phyloP scores from a whole-genome alignment of 352 stramenopile genomes.

The Phytophthora ohioensis region DNA sequence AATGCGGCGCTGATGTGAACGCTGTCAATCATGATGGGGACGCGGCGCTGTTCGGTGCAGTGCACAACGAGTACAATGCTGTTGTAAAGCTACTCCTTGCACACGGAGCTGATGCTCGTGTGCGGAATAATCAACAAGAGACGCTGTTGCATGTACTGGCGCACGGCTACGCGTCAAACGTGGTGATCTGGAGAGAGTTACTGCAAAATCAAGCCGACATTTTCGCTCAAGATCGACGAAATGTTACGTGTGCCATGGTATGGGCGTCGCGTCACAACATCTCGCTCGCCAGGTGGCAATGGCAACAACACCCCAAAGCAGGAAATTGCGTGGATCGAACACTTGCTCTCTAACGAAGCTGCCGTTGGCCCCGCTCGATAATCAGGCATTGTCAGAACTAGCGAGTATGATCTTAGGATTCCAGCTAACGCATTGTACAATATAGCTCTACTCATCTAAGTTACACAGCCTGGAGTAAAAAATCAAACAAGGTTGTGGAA shows the following conservation, averaged over 20 bases:
- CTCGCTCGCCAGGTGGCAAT: background rate
- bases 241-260: conserved; percentile 31
- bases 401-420: background rate
- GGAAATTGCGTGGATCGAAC: conserved; percentile 16
- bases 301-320: conserved; percentile 4
- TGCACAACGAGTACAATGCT: conserved; percentile 26
- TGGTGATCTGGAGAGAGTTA: conserved; percentile 36
- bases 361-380: conserved; percentile 11
- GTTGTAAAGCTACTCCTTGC: conserved; percentile 34
- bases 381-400: background rate
- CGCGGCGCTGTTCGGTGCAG: conserved; percentile 42
- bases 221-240: conserved; percentile 25
- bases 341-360: conserved; percentile 9
- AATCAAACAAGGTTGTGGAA: too few relatives aligned
- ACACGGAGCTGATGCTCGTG: conserved; percentile 26
- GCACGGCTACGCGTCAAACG: conserved; percentile 34
- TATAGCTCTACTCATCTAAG: too few relatives aligned
- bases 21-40: conserved; percentile 37
- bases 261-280: conserved; percentile 16
- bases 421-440: too few relatives aligned
- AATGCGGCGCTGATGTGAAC: conserved; percentile 38
- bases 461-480: too few relatives aligned
- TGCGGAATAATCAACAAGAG: conserved; percentile 23
- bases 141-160: conserved; percentile 42
- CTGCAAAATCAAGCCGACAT: conserved; percentile 28